These are phyloP conservation scores for Lactarius pseudohatsudake DNA, from an alignment of 768 basidiomycete species.

Conservation along the genomic window DNA sequence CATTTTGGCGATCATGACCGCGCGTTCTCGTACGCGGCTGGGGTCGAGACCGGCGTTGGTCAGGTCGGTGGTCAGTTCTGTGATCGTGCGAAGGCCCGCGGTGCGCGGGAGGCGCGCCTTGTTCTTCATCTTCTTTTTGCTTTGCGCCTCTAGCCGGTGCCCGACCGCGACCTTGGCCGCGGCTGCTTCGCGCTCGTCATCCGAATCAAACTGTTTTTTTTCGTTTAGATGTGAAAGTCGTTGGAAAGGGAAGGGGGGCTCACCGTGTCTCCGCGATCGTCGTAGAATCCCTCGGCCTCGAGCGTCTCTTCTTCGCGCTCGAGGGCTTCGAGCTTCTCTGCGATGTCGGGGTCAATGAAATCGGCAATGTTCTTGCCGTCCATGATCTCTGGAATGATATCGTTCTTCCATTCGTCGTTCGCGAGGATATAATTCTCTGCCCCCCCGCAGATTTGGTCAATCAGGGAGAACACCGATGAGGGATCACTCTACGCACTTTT, in stretches of 20 bases:
- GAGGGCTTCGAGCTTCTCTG: slow-evolving; percentile 93
- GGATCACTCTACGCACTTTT: slow-evolving; percentile 62
- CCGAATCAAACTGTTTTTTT: slow-evolving; percentile 47
- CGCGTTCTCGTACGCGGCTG: slow-evolving; percentile 84
- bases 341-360: slow-evolving; percentile 97
- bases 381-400: slow-evolving; percentile 97
- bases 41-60: slow-evolving; percentile 91
- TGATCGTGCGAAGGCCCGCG: slow-evolving; percentile 61
- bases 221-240: not conserved
- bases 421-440: slow-evolving; percentile 88
- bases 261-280: slow-evolving; percentile 84
- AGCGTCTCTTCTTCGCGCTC: slow-evolving; percentile 95
- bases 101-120: slow-evolving; percentile 74
- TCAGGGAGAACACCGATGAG: not conserved
- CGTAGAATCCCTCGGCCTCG: slow-evolving; percentile 95
- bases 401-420: slow-evolving; percentile 93
- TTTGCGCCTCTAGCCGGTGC: slow-evolving; percentile 71
- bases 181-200: slow-evolving; percentile 74
- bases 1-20: slow-evolving; percentile 74
- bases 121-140: slow-evolving; percentile 89
- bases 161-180: slow-evolving; percentile 57
- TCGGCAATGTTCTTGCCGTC: slow-evolving; percentile 99
- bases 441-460: not conserved
- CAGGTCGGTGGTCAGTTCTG: slow-evolving; percentile 76
- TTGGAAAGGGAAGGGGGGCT: slow-evolving; percentile 29